Evolutionary conservation across 352 stramenopile species (phyloP), one percentile per base, ranked within the genome.

Genomic region (Phytopythium cucurbitacearum): DNA sequence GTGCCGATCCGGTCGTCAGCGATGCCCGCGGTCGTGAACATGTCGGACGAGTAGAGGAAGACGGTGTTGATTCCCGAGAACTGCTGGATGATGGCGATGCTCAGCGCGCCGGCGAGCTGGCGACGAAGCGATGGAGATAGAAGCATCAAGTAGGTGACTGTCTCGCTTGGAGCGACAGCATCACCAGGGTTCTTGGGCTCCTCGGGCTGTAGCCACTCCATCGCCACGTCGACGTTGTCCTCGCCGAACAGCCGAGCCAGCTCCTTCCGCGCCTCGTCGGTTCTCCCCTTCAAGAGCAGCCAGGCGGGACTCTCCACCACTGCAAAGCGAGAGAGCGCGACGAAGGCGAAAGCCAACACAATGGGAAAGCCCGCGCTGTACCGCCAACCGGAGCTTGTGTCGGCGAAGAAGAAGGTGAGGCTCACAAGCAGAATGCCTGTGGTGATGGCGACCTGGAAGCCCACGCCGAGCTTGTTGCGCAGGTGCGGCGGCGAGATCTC

Each of bases 21-120:
- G 41, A 90, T 70, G 5, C 79, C 79, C 5, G 76, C 76, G 35
- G 76, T 58, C 33, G 68, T 80, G 53, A 88, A 90, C 13, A 88
- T 62, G 7, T 59, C 57, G n/a, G 72, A 85, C 28, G 80, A 88
- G 57, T 90, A 90, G 51, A 83, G 77, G 56, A 87, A 88, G 9
- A 88, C 73, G 36, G 73, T 76, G 48, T 85, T 90, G 64, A 90
- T 69, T 28, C 76, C 79, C 2, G 71, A 78, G 39, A 89, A 67
- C 46, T 87, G 78, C 49, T 84, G 71, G 0, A 66, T 54, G 9
- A 58, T 53, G 4, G 65, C 64, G 34, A 87, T 57, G 6, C 62
- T 67, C 41, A 83, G 69, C 0, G 74, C 74, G 13, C 76, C 57
- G 7, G 85, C 48, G 2, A 84, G 51, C 50, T 87, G 76, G 5